phyloP scores from a whole-genome alignment of 108 stramenopile genomes.

The Cyclotella distinguenda region DNA sequence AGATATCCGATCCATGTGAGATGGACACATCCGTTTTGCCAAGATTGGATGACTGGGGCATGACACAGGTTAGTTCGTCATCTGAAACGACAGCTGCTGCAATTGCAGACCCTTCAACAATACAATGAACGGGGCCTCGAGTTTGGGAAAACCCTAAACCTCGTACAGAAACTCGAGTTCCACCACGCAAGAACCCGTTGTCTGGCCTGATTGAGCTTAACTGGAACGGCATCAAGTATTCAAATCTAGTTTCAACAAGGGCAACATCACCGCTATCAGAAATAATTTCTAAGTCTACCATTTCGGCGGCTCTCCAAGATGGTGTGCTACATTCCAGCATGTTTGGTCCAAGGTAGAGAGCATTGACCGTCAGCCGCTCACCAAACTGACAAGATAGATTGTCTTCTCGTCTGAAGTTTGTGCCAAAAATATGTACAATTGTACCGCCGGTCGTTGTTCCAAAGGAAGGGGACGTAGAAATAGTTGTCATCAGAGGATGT shows the following conservation, averaged over 20 bases:
- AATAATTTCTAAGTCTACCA: constrained; percentile 17
- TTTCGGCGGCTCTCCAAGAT: constrained; percentile 3
- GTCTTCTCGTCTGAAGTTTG: constrained; percentile 31
- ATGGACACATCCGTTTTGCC: constrained; percentile 26
- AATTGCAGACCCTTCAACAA: constrained; percentile 11
- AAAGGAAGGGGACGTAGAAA: constrained; percentile 25
- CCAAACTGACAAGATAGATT: constrained; percentile 30
- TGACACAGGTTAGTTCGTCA: constrained; percentile 8
- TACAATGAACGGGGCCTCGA: constrained; percentile 15
- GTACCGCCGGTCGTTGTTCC: constrained; percentile 23
- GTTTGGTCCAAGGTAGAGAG: constrained; percentile 19
- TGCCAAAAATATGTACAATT: constrained; percentile 23
- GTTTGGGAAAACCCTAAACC: constrained; percentile 31
- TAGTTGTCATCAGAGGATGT: constrained; percentile 25
- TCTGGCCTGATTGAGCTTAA: constrained; percentile 22
- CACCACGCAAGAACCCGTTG: constrained; percentile 28
- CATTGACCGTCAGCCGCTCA: constrained; percentile 2
- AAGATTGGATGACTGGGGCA: constrained; percentile 1
- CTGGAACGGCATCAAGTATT: constrained; percentile 23
- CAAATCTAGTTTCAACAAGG: constrained; percentile 21
- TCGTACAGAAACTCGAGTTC: constrained; percentile 18
- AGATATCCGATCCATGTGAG: constrained; percentile 27
- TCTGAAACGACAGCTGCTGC: constrained; percentile 16
- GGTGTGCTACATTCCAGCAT: constrained; percentile 31
- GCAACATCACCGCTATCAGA: constrained; percentile 23